Conservation (phyloP, 345 rosid genomes). For the Toxicodendron radicans region DNA sequence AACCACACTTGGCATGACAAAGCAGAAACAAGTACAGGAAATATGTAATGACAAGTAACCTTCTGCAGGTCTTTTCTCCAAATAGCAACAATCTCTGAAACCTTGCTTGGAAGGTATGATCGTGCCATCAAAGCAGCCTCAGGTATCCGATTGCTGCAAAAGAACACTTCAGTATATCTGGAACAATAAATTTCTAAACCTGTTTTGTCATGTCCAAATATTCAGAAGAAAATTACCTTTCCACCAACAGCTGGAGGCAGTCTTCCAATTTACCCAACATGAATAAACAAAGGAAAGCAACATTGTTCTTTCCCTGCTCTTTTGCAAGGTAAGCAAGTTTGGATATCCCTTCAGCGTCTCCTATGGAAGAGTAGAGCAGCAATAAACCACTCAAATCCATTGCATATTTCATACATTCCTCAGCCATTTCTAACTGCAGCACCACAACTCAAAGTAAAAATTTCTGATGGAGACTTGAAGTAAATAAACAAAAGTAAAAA, state of each 20-base stretch:
- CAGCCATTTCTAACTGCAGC: conserved; percentile 95
- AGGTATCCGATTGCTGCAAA: conserved; percentile 91
- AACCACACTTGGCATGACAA: too few species aligned
- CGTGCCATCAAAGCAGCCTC: conserved; percentile 99
- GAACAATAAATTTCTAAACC: conserved; percentile 10
- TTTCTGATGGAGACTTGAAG: not conserved
- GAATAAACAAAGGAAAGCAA: conserved; percentile 88
- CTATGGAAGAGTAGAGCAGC: conserved; percentile 91
- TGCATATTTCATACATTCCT: conserved; percentile 91
- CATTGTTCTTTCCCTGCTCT: conserved; percentile 98
- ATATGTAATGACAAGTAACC: conserved; percentile 40
- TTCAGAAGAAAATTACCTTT: conserved; percentile 53
- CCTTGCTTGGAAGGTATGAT: conserved; percentile 98
- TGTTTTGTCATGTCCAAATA: conserved; percentile 13
- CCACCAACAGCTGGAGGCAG: conserved; percentile 89
- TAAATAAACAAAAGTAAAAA: not conserved
- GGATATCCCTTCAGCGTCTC: conserved; percentile 90
- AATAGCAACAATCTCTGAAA: conserved; percentile 86
- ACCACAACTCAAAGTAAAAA: conserved; percentile 21
- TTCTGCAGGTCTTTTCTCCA: conserved; percentile 98
- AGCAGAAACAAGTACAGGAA: conserved; percentile 6
- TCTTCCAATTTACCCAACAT: conserved; percentile 96
- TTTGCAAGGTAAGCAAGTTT: conserved; percentile 82
- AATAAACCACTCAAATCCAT: conserved; percentile 96
- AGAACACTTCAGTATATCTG: conserved; percentile 25